Evolutionary conservation across 192 early-diverging fungal species (phyloP).

Genomic region (Mortierella hygrophila): DNA sequence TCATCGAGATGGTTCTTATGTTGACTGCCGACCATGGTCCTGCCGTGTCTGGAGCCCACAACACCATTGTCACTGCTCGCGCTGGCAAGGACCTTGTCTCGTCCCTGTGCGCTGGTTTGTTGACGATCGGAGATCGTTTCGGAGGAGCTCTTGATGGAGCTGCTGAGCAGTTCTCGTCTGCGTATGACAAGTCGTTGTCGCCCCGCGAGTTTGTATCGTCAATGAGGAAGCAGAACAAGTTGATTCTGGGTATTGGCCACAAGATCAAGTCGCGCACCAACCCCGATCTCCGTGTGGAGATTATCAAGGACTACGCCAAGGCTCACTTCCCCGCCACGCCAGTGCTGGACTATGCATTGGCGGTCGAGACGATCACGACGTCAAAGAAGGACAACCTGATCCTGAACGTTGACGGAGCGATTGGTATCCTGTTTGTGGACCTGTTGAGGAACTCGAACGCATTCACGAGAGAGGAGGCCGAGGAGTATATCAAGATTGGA

Average conservation of each 20-base stretch:
- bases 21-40: conserved; percentile 99
- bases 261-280: conserved; percentile 99
- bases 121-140: conserved; percentile 98
- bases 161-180: conserved; percentile 89
- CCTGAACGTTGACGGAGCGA: conserved; percentile 94
- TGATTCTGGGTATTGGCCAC: conserved; percentile 99
- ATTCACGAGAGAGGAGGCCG: conserved; percentile 93
- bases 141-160: conserved; percentile 98
- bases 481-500: conserved; percentile 96
- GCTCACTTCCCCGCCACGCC: conserved; percentile 88
- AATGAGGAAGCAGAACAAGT: conserved; percentile 96
- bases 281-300: conserved; percentile 95
- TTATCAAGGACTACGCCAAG: conserved; percentile 95
- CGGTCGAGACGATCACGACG: conserved; percentile 96
- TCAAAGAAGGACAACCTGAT: conserved; percentile 99
- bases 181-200: conserved; percentile 93
- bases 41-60: conserved; percentile 93
- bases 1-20: conserved; percentile 99
- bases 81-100: conserved; percentile 98
- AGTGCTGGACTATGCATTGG: conserved; percentile 94
- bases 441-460: conserved; percentile 92
- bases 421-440: conserved; percentile 97
- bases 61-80: conserved; percentile 93
- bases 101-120: conserved; percentile 92
- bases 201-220: conserved; percentile 95